Percentiles rank a stretch among this genome's conserved stretches.
Conservation (phyloP, 345 rosid genomes). For the Salix arbutifolia region DNA sequence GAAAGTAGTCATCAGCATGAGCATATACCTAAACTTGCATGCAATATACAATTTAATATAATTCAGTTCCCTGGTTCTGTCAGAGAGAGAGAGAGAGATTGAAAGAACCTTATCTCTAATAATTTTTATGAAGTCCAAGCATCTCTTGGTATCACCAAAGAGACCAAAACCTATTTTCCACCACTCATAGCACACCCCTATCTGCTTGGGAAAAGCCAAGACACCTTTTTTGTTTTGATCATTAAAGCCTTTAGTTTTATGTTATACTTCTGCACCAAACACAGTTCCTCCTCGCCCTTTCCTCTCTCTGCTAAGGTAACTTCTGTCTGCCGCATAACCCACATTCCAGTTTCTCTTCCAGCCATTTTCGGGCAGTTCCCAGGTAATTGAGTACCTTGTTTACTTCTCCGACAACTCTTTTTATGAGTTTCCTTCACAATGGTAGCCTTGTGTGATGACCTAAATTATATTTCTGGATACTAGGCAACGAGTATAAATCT, state of each 20-base stretch:
- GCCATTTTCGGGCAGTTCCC: constrained; percentile 23
- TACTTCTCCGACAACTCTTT: not conserved
- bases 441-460: not conserved
- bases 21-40: not conserved
- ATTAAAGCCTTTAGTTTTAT: not conserved
- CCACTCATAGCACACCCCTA: constrained; percentile 82
- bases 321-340: constrained; percentile 7
- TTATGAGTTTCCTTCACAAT: not conserved
- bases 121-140: constrained; percentile 23
- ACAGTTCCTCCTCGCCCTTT: not conserved
- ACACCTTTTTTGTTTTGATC: constrained; percentile 6
- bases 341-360: constrained; percentile 17
- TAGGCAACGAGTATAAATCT: not conserved
- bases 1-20: not conserved
- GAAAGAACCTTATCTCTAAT: constrained; percentile 29
- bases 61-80: not conserved
- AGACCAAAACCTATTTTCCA: constrained; percentile 40
- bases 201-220: constrained; percentile 62
- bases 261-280: constrained; percentile 2
- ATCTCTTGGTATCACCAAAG: constrained; percentile 33
- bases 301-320: not conserved
- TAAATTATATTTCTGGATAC: not conserved
- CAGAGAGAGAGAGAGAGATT: not conserved
- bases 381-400: constrained; percentile 28
- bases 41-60: not conserved